A percentile compares a stretch with the other conserved stretches of the same genome.
Conservation (phyloP, 306 rosid species). For the Adenanthera pavonina region DNA sequence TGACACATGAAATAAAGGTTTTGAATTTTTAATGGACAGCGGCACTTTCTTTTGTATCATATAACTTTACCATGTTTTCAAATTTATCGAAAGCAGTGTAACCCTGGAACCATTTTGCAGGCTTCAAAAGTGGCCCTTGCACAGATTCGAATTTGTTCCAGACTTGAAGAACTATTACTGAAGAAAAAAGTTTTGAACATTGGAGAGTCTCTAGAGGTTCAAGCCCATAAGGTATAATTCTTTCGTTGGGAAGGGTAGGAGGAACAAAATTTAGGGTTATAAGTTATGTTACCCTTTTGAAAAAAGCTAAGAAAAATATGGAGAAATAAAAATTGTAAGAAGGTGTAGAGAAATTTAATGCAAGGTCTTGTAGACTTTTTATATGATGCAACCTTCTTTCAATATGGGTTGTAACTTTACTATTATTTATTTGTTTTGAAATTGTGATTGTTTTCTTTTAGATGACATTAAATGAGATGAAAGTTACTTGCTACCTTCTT, state of each 20-base stretch:
- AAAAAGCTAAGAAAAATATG: slow-evolving; percentile 18
- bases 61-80: slow-evolving; percentile 32
- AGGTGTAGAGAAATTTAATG: slow-evolving; percentile 19
- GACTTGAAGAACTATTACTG: slow-evolving; percentile 79
- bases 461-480: slow-evolving; percentile 18
- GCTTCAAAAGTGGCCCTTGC: slow-evolving; percentile 80
- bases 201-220: slow-evolving; percentile 81
- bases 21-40: background rate
- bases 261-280: slow-evolving; percentile 10
- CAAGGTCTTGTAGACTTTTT: slow-evolving; percentile 18
- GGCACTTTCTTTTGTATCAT: slow-evolving; percentile 18
- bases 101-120: slow-evolving; percentile 51
- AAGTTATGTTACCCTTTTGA: slow-evolving; percentile 13
- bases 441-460: slow-evolving; percentile 11
- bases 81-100: slow-evolving; percentile 31
- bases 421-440: background rate
- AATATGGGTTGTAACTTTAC: slow-evolving; percentile 3
- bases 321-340: slow-evolving; percentile 26
- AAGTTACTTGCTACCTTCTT: background rate
- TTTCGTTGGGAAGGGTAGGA: slow-evolving; percentile 32
- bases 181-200: slow-evolving; percentile 68
- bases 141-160: slow-evolving; percentile 83
- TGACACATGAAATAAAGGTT: background rate
- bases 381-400: slow-evolving; percentile 5
- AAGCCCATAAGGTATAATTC: slow-evolving; percentile 81